phyloP scores from a whole-genome alignment of 345 rosid species.

The Hibiscus syriacus region DNA sequence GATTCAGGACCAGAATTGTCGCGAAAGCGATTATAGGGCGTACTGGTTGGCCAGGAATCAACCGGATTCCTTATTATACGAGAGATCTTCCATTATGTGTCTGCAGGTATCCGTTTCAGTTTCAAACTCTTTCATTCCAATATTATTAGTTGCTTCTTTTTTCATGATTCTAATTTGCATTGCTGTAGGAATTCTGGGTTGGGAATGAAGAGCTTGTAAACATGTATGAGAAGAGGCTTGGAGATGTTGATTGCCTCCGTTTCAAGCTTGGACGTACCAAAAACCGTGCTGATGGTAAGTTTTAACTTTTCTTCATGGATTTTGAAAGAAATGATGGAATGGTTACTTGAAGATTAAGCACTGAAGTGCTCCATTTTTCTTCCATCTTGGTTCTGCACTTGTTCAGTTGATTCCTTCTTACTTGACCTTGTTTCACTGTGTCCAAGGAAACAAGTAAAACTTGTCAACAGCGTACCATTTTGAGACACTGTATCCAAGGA shows the following conservation, averaged over 20 bases:
- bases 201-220: constrained; percentile 81
- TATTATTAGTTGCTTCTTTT: background rate
- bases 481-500: no score
- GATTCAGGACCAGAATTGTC: constrained; percentile 49
- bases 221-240: constrained; percentile 74
- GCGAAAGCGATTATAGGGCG: constrained; percentile 67
- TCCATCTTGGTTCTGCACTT: background rate
- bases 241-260: constrained; percentile 70
- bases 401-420: background rate
- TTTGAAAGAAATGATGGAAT: background rate
- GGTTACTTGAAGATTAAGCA: constrained; percentile 1
- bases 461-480: no score
- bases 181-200: constrained; percentile 78
- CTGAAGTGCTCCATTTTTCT: background rate
- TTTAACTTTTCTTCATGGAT: background rate
- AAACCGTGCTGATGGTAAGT: constrained; percentile 89
- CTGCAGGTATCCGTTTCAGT: constrained; percentile 49
- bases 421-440: background rate
- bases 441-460: no score
- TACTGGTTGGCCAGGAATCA: constrained; percentile 75
- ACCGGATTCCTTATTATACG: constrained; percentile 70
- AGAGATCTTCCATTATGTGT: constrained; percentile 82
- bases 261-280: constrained; percentile 83
- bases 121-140: background rate
- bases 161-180: background rate